phyloP scores from a whole-genome alignment of 495 filamentous ascomycete genomes.

The Penicillium nucicola region DNA sequence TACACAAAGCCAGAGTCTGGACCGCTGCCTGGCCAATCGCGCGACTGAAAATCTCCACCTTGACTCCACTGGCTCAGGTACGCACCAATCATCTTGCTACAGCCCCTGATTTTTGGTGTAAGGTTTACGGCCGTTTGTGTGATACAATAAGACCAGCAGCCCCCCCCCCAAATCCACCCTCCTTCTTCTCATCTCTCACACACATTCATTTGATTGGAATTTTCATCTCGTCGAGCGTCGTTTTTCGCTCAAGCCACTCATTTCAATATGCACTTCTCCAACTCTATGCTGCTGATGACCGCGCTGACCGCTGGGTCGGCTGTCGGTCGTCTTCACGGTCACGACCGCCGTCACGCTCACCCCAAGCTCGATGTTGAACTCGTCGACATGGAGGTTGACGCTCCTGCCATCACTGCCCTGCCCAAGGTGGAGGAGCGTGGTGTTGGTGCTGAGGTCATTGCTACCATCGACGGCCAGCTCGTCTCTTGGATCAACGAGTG shows the following conservation, averaged over 20 bases:
- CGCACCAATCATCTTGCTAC: constrained; percentile 4
- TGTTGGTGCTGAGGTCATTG: constrained; percentile 49
- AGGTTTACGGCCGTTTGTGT: not conserved
- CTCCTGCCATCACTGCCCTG: constrained; percentile 46
- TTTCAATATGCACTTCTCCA: constrained; percentile 42
- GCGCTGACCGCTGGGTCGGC: constrained; percentile 42
- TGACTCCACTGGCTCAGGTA: constrained; percentile 6
- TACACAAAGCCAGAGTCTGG: not conserved
- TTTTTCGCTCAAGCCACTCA: constrained; percentile 26
- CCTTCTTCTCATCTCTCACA: constrained; percentile 14
- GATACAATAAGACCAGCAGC: constrained; percentile 3
- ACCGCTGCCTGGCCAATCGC: constrained; percentile 7
- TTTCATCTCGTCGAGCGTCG: constrained; percentile 15
- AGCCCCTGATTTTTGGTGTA: constrained; percentile 9
- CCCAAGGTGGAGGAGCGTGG: constrained; percentile 49
- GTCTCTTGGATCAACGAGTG: constrained; percentile 65
- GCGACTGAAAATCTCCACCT: not conserved
- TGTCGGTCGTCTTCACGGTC: constrained; percentile 42
- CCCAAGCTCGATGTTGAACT: constrained; percentile 21
- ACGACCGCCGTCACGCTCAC: constrained; percentile 45
- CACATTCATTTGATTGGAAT: constrained; percentile 26
- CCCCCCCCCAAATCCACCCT: constrained; percentile 18
- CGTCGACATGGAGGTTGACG: constrained; percentile 32
- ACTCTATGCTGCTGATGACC: constrained; percentile 36
- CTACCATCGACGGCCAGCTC: constrained; percentile 60